A percentile compares a stretch with the other conserved stretches of the same genome.
These are phyloP conservation scores for Zymoseptoria brevis DNA, from an alignment of 2,329 filamentous ascomycete species.

Conservation along the genomic window DNA sequence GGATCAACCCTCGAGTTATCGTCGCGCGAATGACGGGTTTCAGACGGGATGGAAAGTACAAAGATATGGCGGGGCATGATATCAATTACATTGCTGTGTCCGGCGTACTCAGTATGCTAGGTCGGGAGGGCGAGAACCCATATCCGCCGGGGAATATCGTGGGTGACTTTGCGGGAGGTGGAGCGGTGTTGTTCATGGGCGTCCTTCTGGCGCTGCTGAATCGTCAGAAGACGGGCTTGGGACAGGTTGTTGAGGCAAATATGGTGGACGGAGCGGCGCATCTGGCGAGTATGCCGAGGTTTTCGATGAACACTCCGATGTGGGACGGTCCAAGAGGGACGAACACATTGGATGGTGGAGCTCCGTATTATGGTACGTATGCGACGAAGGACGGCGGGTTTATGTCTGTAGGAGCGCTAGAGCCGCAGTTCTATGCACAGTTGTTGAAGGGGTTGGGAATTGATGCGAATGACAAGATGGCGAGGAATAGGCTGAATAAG, in stretches of 20 bases:
- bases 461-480: constrained; percentile 31
- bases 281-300: constrained; percentile 67
- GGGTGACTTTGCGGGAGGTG: constrained; percentile 86
- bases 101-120: constrained; percentile 70
- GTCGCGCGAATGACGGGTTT: constrained; percentile 87
- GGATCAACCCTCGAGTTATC: constrained; percentile 65
- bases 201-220: constrained; percentile 71
- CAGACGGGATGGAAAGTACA: constrained; percentile 76
- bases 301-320: constrained; percentile 54
- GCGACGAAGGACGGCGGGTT: constrained; percentile 70
- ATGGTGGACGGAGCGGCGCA: constrained; percentile 90
- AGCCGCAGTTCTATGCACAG: constrained; percentile 72
- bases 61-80: constrained; percentile 84
- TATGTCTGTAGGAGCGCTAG: constrained; percentile 80
- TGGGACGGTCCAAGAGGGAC: constrained; percentile 60
- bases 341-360: constrained; percentile 76
- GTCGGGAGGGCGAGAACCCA: constrained; percentile 60
- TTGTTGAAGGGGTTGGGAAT: constrained; percentile 63
- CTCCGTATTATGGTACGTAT: constrained; percentile 85
- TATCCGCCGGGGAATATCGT: constrained; percentile 76
- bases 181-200: constrained; percentile 71
- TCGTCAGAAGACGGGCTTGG: constrained; percentile 55
- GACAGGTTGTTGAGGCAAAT: constrained; percentile 89
- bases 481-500: constrained; percentile 50
- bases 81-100: constrained; percentile 93